A percentile compares a stretch with the other conserved stretches of the same genome.
Conservation (phyloP, 441 rosid genomes). For the Dalechampia spathulata region DNA sequence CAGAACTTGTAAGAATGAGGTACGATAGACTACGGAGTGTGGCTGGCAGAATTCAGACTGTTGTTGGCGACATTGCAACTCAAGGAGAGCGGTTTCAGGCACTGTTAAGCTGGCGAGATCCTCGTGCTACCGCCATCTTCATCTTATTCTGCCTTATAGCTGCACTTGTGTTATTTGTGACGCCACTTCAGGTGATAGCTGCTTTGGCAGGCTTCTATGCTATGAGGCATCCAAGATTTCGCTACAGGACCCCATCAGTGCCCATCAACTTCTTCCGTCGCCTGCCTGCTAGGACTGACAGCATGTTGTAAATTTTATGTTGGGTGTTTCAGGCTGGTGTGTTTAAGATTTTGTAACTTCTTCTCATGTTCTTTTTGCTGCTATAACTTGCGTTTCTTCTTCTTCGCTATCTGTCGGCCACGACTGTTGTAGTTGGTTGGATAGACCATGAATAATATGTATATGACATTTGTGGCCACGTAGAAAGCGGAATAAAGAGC, state of each 20-base stretch:
- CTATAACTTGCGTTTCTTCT: neutral
- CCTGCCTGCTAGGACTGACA: conserved; percentile 75
- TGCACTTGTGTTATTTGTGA: conserved; percentile 70
- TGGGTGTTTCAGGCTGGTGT: conserved; percentile 6
- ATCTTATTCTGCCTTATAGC: conserved; percentile 64
- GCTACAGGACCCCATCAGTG: conserved; percentile 63
- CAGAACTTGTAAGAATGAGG: conserved; percentile 76
- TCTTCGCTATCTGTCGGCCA: conserved; percentile 2
- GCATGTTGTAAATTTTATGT: conserved; percentile 50
- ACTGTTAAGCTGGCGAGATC: conserved; percentile 88
- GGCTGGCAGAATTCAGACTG: conserved; percentile 84
- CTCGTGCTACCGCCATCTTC: conserved; percentile 72
- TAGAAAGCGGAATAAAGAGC: no score
- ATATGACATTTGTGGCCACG: conserved; percentile 4
- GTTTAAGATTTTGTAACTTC: conserved; percentile 13
- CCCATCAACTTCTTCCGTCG: conserved; percentile 93
- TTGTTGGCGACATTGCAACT: conserved; percentile 86
- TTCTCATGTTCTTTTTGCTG: conserved; percentile 1
- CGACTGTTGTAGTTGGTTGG: neutral
- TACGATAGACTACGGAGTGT: conserved; percentile 85
- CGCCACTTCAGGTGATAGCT: conserved; percentile 76
- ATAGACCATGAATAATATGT: conserved; percentile 9
- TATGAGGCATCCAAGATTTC: conserved; percentile 94
- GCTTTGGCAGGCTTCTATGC: conserved; percentile 68
- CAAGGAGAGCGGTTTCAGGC: conserved; percentile 89